Percentiles rank a stretch among this genome's conserved stretches.
phyloP scores from a whole-genome alignment of 176 grass and related monocot genomes.

The Oryza australiensis region DNA sequence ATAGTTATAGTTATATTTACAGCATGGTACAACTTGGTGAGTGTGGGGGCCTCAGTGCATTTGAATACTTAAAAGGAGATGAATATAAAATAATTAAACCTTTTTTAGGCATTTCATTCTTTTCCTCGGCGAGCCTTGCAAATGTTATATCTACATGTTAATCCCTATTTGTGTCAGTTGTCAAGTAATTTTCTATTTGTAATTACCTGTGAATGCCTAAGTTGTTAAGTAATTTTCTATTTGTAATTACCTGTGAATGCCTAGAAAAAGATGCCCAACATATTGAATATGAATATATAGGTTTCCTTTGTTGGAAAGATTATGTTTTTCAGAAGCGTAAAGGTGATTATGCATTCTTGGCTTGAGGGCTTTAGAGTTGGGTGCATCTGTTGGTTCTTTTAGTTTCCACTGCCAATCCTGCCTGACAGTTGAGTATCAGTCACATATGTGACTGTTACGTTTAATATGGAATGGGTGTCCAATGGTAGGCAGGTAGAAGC shows the following conservation, averaged over 20 bases:
- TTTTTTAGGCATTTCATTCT: not conserved
- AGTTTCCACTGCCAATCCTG: not conserved
- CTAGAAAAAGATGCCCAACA: not conserved
- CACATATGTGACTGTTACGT: not conserved
- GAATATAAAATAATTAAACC: constrained; percentile 13
- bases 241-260: not conserved
- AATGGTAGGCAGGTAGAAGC: not conserved
- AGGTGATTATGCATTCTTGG: not conserved
- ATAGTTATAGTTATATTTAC: not conserved
- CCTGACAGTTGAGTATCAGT: not conserved
- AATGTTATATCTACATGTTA: not conserved
- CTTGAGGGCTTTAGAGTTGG: not conserved
- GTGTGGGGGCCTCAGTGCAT: not conserved
- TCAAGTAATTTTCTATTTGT: not conserved
- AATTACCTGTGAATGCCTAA: not conserved
- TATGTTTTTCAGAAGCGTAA: not conserved
- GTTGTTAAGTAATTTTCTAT: not conserved
- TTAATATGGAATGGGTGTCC: not conserved
- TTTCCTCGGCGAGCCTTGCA: not conserved
- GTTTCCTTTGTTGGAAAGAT: not conserved
- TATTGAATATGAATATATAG: not conserved
- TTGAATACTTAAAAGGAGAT: not conserved
- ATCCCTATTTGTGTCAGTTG: not conserved
- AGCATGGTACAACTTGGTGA: not conserved
- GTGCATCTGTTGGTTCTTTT: not conserved